Evolutionary conservation across 495 filamentous ascomycete species (phyloP).

Genomic region (Entonaema liquescens): DNA sequence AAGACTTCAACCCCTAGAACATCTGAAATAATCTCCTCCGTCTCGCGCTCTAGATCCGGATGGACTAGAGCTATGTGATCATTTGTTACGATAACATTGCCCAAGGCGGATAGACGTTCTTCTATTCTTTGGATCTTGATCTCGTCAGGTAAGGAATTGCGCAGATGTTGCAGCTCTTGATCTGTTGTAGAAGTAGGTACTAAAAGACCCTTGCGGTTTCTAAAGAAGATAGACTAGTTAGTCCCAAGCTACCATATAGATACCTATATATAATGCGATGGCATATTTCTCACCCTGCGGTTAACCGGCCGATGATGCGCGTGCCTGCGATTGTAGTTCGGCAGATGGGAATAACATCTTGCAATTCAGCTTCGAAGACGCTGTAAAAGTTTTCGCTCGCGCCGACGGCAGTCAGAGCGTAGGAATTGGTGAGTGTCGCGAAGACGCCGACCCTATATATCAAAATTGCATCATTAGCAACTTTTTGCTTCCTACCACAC

Average conservation of each 20-base stretch:
- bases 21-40: constrained; percentile 95
- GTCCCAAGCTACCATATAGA: background rate
- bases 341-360: constrained; percentile 97
- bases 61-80: constrained; percentile 97
- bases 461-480: constrained; percentile 41
- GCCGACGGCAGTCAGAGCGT: constrained; percentile 89
- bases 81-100: constrained; percentile 96
- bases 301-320: constrained; percentile 92
- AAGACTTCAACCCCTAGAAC: constrained; percentile 98
- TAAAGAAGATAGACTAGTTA: constrained; percentile 44
- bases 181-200: constrained; percentile 96
- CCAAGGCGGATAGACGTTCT: constrained; percentile 92
- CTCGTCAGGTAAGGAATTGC: constrained; percentile 88
- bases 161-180: constrained; percentile 96
- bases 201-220: constrained; percentile 95
- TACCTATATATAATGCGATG: background rate
- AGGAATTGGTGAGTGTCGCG: constrained; percentile 93
- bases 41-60: constrained; percentile 96
- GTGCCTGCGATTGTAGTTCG: constrained; percentile 97
- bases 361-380: constrained; percentile 95
- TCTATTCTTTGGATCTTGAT: constrained; percentile 95
- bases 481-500: constrained; percentile 2
- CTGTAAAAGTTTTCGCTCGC: constrained; percentile 98
- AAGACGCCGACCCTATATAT: constrained; percentile 91
- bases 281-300: constrained; percentile 76